These are phyloP conservation scores for Umbelopsis sp. DNA, from an alignment of 371 early-diverging fungal genomes.

Conservation along the genomic window DNA sequence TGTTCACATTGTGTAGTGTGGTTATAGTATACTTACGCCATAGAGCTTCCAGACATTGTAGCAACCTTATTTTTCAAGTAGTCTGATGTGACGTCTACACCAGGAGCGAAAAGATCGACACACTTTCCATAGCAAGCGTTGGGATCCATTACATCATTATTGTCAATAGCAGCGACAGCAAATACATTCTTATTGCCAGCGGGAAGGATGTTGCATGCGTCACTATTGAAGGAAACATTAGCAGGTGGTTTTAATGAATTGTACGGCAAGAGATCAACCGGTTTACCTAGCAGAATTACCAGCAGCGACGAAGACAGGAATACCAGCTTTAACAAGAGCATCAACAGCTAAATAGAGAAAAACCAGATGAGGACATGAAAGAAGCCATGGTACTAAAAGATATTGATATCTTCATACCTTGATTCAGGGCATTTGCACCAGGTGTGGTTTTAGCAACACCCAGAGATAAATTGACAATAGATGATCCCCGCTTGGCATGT, in stretches of 20 bases:
- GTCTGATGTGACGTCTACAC: conserved; percentile 23
- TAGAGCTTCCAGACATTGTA: conserved; percentile 78
- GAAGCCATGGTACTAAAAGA: not conserved
- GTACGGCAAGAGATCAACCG: not conserved
- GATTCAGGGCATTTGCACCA: conserved; percentile 28
- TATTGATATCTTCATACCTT: conserved; percentile 13
- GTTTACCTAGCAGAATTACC: conserved; percentile 57
- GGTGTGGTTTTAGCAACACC: conserved; percentile 36
- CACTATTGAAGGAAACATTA: conserved; percentile 19
- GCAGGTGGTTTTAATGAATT: not conserved
- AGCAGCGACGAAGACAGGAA: conserved; percentile 77
- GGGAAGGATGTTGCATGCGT: conserved; percentile 75
- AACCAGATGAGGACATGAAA: not conserved
- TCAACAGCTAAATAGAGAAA: conserved; percentile 38
- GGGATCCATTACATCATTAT: conserved; percentile 45
- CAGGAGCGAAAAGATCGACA: conserved; percentile 66
- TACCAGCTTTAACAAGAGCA: conserved; percentile 49
- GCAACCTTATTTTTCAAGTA: conserved; percentile 16
- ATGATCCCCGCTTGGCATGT: conserved; percentile 33
- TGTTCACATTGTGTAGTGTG: not conserved
- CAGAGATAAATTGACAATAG: conserved; percentile 66
- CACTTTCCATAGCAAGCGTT: conserved; percentile 64
- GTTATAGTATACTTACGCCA: conserved; percentile 39
- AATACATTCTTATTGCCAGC: conserved; percentile 64
- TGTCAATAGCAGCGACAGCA: conserved; percentile 70